Conservation (phyloP, 2,329 filamentous ascomycete genomes). For the Rhynchosporium graminicola region DNA sequence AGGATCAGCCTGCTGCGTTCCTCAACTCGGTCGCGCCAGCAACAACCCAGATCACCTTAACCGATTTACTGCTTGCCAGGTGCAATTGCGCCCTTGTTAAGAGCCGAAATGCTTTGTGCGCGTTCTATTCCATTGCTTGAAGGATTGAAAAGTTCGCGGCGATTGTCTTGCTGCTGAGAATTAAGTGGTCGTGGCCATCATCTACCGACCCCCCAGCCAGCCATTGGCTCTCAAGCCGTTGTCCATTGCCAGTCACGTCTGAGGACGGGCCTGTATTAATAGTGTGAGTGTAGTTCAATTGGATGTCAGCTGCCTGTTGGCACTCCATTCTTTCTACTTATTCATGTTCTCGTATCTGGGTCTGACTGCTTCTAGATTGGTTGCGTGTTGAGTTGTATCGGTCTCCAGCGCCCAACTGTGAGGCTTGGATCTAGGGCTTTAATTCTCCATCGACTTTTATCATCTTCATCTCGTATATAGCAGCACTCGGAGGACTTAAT, state of each 20-base stretch:
- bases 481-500: constrained; percentile 9
- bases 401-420: constrained; percentile 9
- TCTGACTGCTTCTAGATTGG: constrained; percentile 32
- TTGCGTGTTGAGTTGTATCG: constrained; percentile 14
- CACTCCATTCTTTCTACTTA: constrained; percentile 15
- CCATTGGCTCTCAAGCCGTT: constrained; percentile 33
- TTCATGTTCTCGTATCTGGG: constrained; percentile 18
- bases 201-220: constrained; percentile 12
- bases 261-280: constrained; percentile 37
- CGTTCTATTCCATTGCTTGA: constrained; percentile 35
- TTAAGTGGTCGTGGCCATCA: constrained; percentile 30
- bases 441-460: constrained; percentile 6
- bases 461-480: constrained; percentile 2
- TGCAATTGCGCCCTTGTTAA: constrained; percentile 32
- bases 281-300: constrained; percentile 39
- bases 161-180: constrained; percentile 34
- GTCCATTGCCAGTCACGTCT: constrained; percentile 31
- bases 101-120: constrained; percentile 41
- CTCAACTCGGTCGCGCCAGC: constrained; percentile 15
- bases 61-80: constrained; percentile 30
- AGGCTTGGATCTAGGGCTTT: constrained; percentile 8
- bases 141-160: constrained; percentile 37
- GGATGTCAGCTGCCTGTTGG: constrained; percentile 27
- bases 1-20: constrained; percentile 19
- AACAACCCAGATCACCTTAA: constrained; percentile 8